Base-by-base conservation (phyloP, 73 alveolate species). In the Paraurostyla sp. region DNA sequence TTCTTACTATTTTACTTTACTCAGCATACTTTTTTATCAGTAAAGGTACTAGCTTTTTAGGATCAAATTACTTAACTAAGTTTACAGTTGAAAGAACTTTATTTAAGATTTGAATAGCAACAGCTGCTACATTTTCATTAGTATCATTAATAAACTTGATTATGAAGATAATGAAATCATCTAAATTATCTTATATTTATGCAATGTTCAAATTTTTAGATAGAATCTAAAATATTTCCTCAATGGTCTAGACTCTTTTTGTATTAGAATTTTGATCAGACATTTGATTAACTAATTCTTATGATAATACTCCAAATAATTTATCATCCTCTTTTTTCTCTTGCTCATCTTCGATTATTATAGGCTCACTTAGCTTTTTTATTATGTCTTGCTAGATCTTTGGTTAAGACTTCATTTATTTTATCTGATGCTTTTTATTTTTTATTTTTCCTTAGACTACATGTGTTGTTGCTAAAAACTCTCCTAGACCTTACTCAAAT, bases 401-500 rank as follows among this genome's bases (percentile, higher is more conserved):
- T 13, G 78, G 78, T 29, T 60, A 29, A 32, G 29, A 29, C 13
- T 33, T 60, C 45, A 13, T 33, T 9, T 3, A 2, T 60, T 33
- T 60, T 60, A 32, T n/a, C n/a, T n/a, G n/a, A n/a, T n/a, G n/a
- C 78, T 60, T 27, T 60, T 29, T 3, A 3, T 29, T 60, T 60
- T 30, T 60, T 60, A 27, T 29, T 60, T 16, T 9, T 9, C 22
- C 78, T n/a, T n/a, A n/a, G n/a, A n/a, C 49, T 29, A 50, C 32
- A 32, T 60, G 22, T 27, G 22, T 7, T 13, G 78, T 27, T 30
- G 78, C 25, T 30, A 60, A 27, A 60, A 60, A 60, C 32, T 60
- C 78, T 9, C 78, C 78, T 16, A 60, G 25, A 60, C 78, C 78
- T 33, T 60, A 60, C 32, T 60, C 78, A 29, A 60, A 2, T 60